phyloP scores from a whole-genome alignment of 2,329 filamentous ascomycete genomes.

The Bipolaris oryzae region DNA sequence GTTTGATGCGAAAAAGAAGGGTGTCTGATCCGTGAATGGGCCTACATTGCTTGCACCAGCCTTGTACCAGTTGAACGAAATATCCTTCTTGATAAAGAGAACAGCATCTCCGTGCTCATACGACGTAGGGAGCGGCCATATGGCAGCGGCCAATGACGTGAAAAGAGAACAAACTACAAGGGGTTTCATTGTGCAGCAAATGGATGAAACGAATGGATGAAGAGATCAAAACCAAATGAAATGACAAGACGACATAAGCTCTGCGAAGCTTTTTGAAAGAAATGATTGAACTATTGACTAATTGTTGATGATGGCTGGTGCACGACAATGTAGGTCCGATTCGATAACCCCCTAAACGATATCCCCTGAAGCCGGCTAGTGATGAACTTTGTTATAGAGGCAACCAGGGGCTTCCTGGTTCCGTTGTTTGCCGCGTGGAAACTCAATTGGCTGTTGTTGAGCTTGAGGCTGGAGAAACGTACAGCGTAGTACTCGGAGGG shows the following conservation, averaged over 20 bases:
- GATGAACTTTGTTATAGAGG: not conserved
- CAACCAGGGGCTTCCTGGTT: not conserved
- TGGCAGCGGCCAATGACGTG: slow-evolving; percentile 38
- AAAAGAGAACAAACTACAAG: slow-evolving; percentile 25
- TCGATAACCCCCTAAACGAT: not conserved
- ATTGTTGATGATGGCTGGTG: slow-evolving; percentile 19
- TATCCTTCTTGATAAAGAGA: slow-evolving; percentile 49
- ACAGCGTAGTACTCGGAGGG: not conserved
- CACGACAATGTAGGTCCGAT: slow-evolving; percentile 17
- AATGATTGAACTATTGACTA: not conserved
- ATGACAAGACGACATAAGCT: not conserved
- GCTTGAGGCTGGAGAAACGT: not conserved
- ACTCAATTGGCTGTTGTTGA: not conserved
- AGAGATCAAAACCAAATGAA: not conserved
- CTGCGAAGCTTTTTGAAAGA: not conserved
- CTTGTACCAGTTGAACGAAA: slow-evolving; percentile 46
- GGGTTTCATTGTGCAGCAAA: slow-evolving; percentile 32
- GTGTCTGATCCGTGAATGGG: slow-evolving; percentile 22
- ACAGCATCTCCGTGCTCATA: slow-evolving; percentile 49
- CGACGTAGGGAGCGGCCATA: slow-evolving; percentile 52
- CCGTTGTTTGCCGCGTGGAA: not conserved
- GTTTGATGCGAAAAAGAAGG: slow-evolving; percentile 21
- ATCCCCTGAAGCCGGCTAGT: not conserved
- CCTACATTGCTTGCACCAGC: slow-evolving; percentile 43
- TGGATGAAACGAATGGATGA: not conserved